Conservation (phyloP, 257 asterid genomes). For the Euphrasia confusa region DNA sequence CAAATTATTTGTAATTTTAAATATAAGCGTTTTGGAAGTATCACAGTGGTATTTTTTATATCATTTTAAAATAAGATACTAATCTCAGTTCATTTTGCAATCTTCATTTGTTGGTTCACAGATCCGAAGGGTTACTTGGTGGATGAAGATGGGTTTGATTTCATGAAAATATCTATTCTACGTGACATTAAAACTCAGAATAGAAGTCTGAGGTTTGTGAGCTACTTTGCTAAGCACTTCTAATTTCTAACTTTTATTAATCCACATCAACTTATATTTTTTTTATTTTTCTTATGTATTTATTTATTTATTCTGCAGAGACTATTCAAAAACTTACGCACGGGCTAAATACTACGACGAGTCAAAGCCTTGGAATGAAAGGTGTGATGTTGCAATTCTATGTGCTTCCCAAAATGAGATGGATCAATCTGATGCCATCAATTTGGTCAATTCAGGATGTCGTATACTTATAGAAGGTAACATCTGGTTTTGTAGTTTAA, state of each 20-base stretch:
- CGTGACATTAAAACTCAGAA: slow-evolving; percentile 88
- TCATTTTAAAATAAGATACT: slow-evolving; percentile 1
- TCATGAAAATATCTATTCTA: slow-evolving; percentile 78
- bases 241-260: slow-evolving; percentile 8
- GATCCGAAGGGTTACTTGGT: slow-evolving; percentile 95
- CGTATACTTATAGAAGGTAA: slow-evolving; percentile 90
- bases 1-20: too few species aligned
- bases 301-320: slow-evolving; percentile 42
- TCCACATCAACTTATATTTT: slow-evolving; percentile 29
- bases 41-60: too few species aligned
- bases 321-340: slow-evolving; percentile 92
- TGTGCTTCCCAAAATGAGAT: slow-evolving; percentile 96
- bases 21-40: too few species aligned
- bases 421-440: slow-evolving; percentile 84
- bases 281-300: too few species aligned
- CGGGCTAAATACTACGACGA: slow-evolving; percentile 93
- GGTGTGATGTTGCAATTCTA: slow-evolving; percentile 91
- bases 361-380: slow-evolving; percentile 93
- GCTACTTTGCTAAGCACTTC: slow-evolving; percentile 4
- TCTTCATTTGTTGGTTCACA: slow-evolving; percentile 32
- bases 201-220: slow-evolving; percentile 80
- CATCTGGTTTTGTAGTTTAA: neutral
- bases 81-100: slow-evolving; percentile 18
- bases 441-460: slow-evolving; percentile 83
- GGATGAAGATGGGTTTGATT: slow-evolving; percentile 98